Conservation (phyloP, 495 filamentous ascomycete genomes). For the Oleoguttula mirabilis region DNA sequence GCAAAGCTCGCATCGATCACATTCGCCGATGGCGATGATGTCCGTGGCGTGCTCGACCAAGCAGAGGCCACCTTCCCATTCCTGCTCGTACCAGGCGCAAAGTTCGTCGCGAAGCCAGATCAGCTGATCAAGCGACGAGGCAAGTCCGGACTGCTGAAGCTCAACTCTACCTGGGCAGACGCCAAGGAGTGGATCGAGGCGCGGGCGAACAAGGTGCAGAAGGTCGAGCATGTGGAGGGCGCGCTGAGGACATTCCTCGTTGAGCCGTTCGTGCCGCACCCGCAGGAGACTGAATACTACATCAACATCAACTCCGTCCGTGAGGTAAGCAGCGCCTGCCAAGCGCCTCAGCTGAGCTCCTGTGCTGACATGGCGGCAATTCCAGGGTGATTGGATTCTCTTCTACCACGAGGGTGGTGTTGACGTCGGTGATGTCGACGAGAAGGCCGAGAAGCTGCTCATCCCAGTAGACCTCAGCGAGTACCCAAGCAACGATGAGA, state of each 20-base stretch:
- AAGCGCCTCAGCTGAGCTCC: not conserved
- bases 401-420: slow-evolving; percentile 99
- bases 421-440: slow-evolving; percentile 97
- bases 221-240: slow-evolving; percentile 85
- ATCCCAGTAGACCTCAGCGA: slow-evolving; percentile 90
- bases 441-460: slow-evolving; percentile 95
- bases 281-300: slow-evolving; percentile 89
- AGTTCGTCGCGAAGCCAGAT: slow-evolving; percentile 98
- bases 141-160: slow-evolving; percentile 90
- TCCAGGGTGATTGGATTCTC: slow-evolving; percentile 95
- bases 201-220: slow-evolving; percentile 77
- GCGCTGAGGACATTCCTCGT: slow-evolving; percentile 89
- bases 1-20: slow-evolving; percentile 80
- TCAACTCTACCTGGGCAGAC: slow-evolving; percentile 97
- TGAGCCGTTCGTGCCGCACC: slow-evolving; percentile 95
- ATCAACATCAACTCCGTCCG: slow-evolving; percentile 92
- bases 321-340: slow-evolving; percentile 50
- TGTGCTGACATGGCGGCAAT: slow-evolving; percentile 3
- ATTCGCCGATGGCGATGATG: slow-evolving; percentile 79
- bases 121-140: slow-evolving; percentile 98
- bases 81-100: slow-evolving; percentile 67
- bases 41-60: slow-evolving; percentile 81
- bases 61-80: slow-evolving; percentile 93
- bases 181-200: slow-evolving; percentile 85
- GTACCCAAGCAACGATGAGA: slow-evolving; percentile 92